phyloP scores from a whole-genome alignment of 768 basidiomycete genomes.

The Russula virescens region DNA sequence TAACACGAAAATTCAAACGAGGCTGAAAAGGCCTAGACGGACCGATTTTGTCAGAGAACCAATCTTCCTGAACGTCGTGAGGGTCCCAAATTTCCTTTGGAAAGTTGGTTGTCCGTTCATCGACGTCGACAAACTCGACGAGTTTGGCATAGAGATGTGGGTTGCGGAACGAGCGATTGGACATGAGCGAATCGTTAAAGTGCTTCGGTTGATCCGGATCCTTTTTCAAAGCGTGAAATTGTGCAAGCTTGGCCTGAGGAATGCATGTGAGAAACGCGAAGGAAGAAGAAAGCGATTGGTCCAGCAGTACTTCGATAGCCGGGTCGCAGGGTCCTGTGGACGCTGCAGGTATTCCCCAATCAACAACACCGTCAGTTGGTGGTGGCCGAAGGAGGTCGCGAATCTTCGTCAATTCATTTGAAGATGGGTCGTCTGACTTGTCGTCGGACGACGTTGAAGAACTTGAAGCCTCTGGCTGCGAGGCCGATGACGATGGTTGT shows the following conservation, averaged over 20 bases:
- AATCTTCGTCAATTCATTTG: conserved; percentile 46
- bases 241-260: conserved; percentile 66
- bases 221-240: conserved; percentile 70
- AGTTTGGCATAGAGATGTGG: conserved; percentile 94
- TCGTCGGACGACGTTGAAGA: conserved; percentile 13
- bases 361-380: conserved; percentile 53
- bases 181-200: conserved; percentile 95
- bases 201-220: conserved; percentile 63
- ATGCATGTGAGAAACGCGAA: not conserved
- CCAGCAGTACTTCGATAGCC: conserved; percentile 47
- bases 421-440: not conserved
- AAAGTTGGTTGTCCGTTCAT: conserved; percentile 84
- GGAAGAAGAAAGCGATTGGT: not conserved
- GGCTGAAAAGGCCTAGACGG: conserved; percentile 30
- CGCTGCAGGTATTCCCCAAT: conserved; percentile 75
- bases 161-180: conserved; percentile 89
- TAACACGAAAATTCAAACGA: not conserved
- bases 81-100: conserved; percentile 71
- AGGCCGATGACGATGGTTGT: not conserved
- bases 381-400: conserved; percentile 56
- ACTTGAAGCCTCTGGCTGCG: conserved; percentile 2
- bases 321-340: conserved; percentile 53
- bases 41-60: conserved; percentile 80
- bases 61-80: conserved; percentile 52
- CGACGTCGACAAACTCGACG: conserved; percentile 89